Base-by-base conservation (phyloP, 441 rosid genomes). In the Breynia disticha region DNA sequence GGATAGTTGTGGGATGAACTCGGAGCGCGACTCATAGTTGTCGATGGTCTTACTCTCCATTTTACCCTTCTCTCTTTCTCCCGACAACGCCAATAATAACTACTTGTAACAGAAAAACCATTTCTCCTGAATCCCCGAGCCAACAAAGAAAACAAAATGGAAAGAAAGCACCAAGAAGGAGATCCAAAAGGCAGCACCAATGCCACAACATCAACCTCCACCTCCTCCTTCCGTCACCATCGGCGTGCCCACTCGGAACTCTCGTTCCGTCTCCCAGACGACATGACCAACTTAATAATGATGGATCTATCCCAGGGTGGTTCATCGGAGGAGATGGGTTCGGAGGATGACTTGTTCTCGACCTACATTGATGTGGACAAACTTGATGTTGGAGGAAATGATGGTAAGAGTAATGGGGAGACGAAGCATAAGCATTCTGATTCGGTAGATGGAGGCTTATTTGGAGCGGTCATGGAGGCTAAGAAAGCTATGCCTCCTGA, bases 401-500 rank as follows among this genome's bases (percentile, higher is more conserved):
- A 38, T 43, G 57, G 45, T 19, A 28, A 39, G 32, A 59, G 17
- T 53, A 10, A 7, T 2, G 18, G 11, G 19, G 19, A 17, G 15
- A 16, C 74, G 18, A 79, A 72, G 62, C 96, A 79, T 46, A 76
- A 87, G 44, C 76, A 82, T 48, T 79, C 84, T 69, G 76, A 76
- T 56, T 87, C 90, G 11, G 77, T 82, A 10, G 94, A 82, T 48
- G 89, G 83, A 12, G 69, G 68, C 6, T 64, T 9, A 58, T 52
- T 53, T 38, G 83, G 77, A 11, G 81, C 76, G 57, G 56, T 70
- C 35, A 65, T 79, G 77, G 95, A 87, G 19, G 87, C 93, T 16
- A 82, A 84, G 75, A 87, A 80, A 56, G 90, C 93, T 12, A 82
- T 87, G 87, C 79, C 90, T 61, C 86, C 96, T 28, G 83, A 82